Base-by-base conservation (phyloP, 305 asterid species). In the Salvia sclarea region DNA sequence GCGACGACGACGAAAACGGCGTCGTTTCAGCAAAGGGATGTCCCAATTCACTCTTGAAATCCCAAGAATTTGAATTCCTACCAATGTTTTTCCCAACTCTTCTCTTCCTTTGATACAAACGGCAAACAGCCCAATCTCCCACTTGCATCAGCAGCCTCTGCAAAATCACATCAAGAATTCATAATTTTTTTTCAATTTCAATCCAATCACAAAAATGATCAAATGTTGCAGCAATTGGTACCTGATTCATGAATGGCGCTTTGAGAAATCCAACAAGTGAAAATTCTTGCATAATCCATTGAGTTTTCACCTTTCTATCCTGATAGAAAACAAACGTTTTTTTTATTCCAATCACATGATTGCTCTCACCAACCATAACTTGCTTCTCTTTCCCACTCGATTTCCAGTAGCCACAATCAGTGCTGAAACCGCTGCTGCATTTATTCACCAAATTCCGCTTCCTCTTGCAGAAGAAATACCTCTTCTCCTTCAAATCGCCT, bases 321-420 rank as follows among this genome's bases (percentile, higher is more conserved):
- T 69, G 64, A 59, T 69, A 66, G 81, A 80, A 86, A 5, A 67
- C 73, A 8, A 75, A 76, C 12, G 81, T 60, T 64, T 69, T 83
- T 68, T 60, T 83, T 9, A 75, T 61, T 8, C 82, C 88, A 58
- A 79, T 45, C 5, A 73, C 47, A 16, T 22, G 22, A 62, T 75
- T 74, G 17, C 45, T 69, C 21, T 53, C 78, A 3, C 64, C 64
- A 64, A 71, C 78, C 53, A 67, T 12, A 17, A 85, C 66, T 10
- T 70, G 78, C 80, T 66, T 79, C 14, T 71, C 68, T 40, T 63
- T 70, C 3, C 85, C 83, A 11, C n/a, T 73, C 8, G 66, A 33
- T 74, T 72, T 85, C 92, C 89, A 83, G 75, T 76, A 83, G 11
- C 89, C 92, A 64, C 76, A 53, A 35, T 74, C 81, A 14, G 68